Conservation (phyloP, 2,329 filamentous ascomycete species). For the Claviceps pusilla region DNA sequence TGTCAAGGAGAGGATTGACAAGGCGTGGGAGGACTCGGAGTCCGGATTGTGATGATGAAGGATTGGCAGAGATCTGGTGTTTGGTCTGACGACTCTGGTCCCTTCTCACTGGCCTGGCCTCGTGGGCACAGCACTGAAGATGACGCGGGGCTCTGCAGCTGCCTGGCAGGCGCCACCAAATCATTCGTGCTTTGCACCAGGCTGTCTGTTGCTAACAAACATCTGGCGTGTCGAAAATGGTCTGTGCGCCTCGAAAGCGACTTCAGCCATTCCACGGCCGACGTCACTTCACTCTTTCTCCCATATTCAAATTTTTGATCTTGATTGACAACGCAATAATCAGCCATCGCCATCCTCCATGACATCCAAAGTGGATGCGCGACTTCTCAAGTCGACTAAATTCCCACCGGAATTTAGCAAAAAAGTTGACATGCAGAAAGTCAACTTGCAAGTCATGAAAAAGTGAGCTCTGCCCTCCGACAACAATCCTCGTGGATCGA, state of each 20-base stretch:
- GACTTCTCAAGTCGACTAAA: slow-evolving; percentile 79
- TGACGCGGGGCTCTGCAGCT: background rate
- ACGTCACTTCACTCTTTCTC: slow-evolving; percentile 4
- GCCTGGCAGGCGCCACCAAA: background rate
- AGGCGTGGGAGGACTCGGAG: background rate
- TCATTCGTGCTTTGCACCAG: background rate
- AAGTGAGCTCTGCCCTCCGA: slow-evolving; percentile 42
- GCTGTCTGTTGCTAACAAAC: too few species aligned
- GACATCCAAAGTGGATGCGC: slow-evolving; percentile 75
- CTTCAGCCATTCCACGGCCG: slow-evolving; percentile 7
- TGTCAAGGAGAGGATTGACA: background rate
- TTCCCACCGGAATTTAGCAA: slow-evolving; percentile 86
- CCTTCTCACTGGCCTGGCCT: background rate
- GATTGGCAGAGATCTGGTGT: background rate
- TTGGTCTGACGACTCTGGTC: background rate
- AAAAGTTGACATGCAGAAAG: slow-evolving; percentile 94
- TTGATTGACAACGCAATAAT: background rate
- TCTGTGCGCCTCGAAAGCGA: background rate
- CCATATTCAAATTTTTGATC: background rate
- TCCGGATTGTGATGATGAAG: background rate
- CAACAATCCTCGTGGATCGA: background rate
- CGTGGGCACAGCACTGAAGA: background rate
- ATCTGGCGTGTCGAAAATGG: background rate
- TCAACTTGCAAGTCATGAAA: slow-evolving; percentile 96
- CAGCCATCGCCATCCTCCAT: slow-evolving; percentile 30